Evolutionary conservation across 139 green algal genomes (phyloP).

Genomic region (Zygnema circumcarinatum): DNA sequence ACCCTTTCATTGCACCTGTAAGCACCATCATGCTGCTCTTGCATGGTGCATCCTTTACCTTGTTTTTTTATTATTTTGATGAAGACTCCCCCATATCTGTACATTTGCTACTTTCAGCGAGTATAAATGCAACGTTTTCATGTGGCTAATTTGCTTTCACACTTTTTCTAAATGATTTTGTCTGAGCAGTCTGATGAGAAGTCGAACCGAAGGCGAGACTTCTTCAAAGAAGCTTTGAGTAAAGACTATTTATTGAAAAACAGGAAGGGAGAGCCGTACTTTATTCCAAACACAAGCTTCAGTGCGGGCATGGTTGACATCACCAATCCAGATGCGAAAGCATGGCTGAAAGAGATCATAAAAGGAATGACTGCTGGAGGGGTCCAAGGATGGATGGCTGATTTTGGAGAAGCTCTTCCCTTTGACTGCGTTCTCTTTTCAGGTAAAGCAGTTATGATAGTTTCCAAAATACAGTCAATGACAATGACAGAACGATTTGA

Average conservation of each 20-base stretch:
- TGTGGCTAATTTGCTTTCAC: too few species aligned
- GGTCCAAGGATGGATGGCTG: constrained; percentile 59
- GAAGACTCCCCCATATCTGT: too few species aligned
- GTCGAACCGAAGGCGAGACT: constrained; percentile 20
- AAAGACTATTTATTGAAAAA: constrained; percentile 50
- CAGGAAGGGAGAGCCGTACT: constrained; percentile 42
- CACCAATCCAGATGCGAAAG: constrained; percentile 55
- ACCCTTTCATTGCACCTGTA: constrained; percentile 35
- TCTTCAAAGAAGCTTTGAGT: constrained; percentile 40
- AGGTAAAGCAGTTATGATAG: constrained; percentile 31
- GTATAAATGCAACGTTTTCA: too few species aligned
- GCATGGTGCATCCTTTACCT: too few species aligned
- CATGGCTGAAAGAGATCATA: constrained; percentile 59
- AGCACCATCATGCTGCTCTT: too few species aligned
- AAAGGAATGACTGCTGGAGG: constrained; percentile 37
- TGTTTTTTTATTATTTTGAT: too few species aligned
- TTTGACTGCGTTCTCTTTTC: constrained; percentile 56
- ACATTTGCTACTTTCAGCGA: too few species aligned
- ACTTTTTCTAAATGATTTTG: too few species aligned
- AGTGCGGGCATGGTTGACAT: constrained; percentile 59
- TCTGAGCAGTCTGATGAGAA: too few species aligned
- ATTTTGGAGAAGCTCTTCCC: constrained; percentile 65
- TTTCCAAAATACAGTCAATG: too few species aligned
- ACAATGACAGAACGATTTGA: too few species aligned
- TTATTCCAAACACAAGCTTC: constrained; percentile 53